phyloP scores from a whole-genome alignment of 306 rosid species.

The Sphenostylis stenocarpa region DNA sequence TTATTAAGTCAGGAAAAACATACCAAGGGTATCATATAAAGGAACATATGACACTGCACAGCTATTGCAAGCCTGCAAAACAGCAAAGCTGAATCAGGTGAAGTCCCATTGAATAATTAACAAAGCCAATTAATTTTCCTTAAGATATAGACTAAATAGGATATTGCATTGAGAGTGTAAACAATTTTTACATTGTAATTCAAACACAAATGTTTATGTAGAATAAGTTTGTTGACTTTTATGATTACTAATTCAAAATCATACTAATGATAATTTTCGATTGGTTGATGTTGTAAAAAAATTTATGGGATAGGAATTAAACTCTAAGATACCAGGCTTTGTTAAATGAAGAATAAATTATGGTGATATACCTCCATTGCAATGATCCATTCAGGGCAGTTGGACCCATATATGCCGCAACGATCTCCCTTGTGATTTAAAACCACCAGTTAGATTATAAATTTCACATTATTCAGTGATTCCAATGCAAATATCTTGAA shows the following conservation, averaged over 20 bases:
- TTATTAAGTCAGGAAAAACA: neutral
- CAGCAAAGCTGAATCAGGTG: neutral
- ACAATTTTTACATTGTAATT: too few relatives aligned
- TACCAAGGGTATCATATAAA: constrained; percentile 85
- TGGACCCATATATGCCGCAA: constrained; percentile 85
- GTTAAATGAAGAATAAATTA: neutral
- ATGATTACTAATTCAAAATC: too few relatives aligned
- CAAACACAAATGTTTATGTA: too few relatives aligned
- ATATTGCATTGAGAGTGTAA: neutral
- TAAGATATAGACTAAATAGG: neutral
- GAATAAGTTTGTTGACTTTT: too few relatives aligned
- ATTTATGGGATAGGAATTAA: neutral
- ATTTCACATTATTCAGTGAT: constrained; percentile 7
- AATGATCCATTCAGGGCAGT: constrained; percentile 82
- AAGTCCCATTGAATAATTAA: constrained; percentile 1
- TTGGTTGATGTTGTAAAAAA: neutral
- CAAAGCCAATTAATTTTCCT: neutral
- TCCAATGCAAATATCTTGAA: neutral
- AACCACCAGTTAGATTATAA: constrained; percentile 4
- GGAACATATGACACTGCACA: constrained; percentile 75
- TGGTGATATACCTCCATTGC: constrained; percentile 75
- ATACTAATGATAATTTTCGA: neutral
- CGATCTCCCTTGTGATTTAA: constrained; percentile 63
- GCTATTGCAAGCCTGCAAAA: constrained; percentile 80
- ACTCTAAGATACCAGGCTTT: neutral